Base-by-base conservation (phyloP, 1,284 basidiomycete species). In the Trichosporon sp. region DNA sequence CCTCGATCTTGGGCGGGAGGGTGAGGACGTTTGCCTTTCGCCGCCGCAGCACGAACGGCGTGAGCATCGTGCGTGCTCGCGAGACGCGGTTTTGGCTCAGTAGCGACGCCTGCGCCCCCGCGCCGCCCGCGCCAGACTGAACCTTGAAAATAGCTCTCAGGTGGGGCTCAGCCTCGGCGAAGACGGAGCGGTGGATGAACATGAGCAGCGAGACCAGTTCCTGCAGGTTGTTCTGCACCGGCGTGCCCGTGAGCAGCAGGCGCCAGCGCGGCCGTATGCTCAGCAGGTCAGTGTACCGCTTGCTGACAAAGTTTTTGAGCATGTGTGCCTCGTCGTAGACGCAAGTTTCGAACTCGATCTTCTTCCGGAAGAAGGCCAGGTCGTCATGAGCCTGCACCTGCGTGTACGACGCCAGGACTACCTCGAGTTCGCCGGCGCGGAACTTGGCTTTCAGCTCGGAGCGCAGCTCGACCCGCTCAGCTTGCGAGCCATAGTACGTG, bases 151-250 rank as follows among this genome's bases (percentile, higher is more conserved):
- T 96, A 13, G 93, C 90, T 13, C 92, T 87, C 7, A 99, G 83
- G 6, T 89, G 87, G 33, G 88, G 88, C 63, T 85, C 84, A 16
- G 85, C 87, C 36, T 87, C 87, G 25, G 85, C 86, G 76, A 99
- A 96, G 73, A 93, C 88, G 62, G 91, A 86, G 5, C 94, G 94
- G 65, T 98, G 85, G 76, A 99, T 99, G 81, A 99, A 99, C 81
- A 96, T 97, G 83, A 99, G 90, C 69, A 99, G 83, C 11, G 96
- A 99, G 92, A 97, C 92, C 61, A 99, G 87, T 79, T 99, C 96
- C 78, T 98, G 84, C 60, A 86, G 72, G 67, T 86, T 85, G 77
- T 86, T 86, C 72, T 86, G 96, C 68, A 99, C 79, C 0, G 96
- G 96, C 2, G 96, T 99, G 7, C 96, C 96, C 0, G 96, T 99